Conservation (phyloP, 2,329 filamentous ascomycete genomes). For the Rugonectria rugulosa region DNA sequence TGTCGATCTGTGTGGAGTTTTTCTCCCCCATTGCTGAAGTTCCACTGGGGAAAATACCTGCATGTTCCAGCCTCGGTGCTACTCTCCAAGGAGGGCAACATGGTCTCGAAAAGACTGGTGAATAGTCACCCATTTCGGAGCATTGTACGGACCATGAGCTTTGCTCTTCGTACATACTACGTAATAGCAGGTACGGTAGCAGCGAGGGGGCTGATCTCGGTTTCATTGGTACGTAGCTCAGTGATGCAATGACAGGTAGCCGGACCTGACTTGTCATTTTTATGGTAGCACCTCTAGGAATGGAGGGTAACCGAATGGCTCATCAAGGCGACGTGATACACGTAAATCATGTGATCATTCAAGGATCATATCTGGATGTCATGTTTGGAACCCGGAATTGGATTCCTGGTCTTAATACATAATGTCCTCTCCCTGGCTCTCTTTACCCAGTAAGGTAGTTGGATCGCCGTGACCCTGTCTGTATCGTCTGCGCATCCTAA, state of each 20-base stretch:
- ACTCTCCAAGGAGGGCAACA: too few species aligned
- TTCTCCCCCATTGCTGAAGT: not conserved
- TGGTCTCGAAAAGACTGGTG: too few species aligned
- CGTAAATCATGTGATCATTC: constrained; percentile 28
- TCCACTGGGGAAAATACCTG: too few species aligned
- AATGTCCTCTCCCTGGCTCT: constrained; percentile 4
- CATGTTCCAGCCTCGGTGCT: too few species aligned
- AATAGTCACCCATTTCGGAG: too few species aligned
- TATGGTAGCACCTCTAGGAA: constrained; percentile 11
- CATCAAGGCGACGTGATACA: constrained; percentile 2
- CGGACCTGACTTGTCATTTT: constrained; percentile 26
- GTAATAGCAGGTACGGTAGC: not conserved
- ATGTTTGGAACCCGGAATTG: constrained; percentile 17
- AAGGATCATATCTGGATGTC: constrained; percentile 28
- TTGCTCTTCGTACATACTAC: too few species aligned
- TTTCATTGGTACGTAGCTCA: constrained; percentile 12
- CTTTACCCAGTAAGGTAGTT: not conserved
- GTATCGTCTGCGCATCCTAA: constrained; percentile 5
- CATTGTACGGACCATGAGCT: too few species aligned
- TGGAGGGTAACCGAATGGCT: constrained; percentile 14
- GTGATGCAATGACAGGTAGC: not conserved
- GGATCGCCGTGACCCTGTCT: constrained; percentile 8
- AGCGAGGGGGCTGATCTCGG: not conserved
- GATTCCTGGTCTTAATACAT: constrained; percentile 14
- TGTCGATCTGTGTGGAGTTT: constrained; percentile 11